A percentile compares a stretch with the other conserved stretches of the same genome.
Conservation (phyloP, 768 basidiomycete species). For the Russula olivacea region DNA sequence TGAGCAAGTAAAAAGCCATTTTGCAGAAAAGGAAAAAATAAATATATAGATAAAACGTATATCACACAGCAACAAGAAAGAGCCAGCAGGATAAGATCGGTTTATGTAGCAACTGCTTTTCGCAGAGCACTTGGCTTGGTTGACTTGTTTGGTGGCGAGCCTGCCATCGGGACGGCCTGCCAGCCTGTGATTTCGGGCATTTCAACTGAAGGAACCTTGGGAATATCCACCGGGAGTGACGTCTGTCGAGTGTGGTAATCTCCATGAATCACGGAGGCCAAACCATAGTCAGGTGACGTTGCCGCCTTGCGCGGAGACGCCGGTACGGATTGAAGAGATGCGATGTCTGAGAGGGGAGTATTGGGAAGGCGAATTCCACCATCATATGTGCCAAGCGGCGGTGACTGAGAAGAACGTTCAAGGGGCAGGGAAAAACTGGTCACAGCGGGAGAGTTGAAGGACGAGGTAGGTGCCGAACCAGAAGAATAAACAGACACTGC, state of each 20-base stretch:
- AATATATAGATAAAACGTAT: conserved; percentile 27
- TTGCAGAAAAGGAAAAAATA: conserved; percentile 21
- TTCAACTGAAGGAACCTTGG: conserved; percentile 13
- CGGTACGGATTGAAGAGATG: conserved; percentile 37
- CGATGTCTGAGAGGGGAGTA: conserved; percentile 64
- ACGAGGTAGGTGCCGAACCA: conserved; percentile 55
- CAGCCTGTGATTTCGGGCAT: conserved; percentile 35
- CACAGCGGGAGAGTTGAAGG: conserved; percentile 59
- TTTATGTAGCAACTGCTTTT: conserved; percentile 29
- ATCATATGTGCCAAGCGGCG: conserved; percentile 35
- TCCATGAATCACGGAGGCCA: conserved; percentile 12
- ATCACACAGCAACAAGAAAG: conserved; percentile 23
- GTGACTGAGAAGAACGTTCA: conserved; percentile 37
- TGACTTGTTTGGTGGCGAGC: conserved; percentile 26
- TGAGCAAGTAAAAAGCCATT: conserved; percentile 22
- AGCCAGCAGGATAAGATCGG: background rate
- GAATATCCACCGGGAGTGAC: conserved; percentile 26
- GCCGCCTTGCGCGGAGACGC: conserved; percentile 30
- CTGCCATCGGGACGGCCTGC: conserved; percentile 32
- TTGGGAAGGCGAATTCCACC: conserved; percentile 69
- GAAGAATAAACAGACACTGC: conserved; percentile 41
- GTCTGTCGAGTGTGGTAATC: conserved; percentile 30
- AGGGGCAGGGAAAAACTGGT: conserved; percentile 57
- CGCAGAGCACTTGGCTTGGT: conserved; percentile 27
- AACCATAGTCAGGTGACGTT: conserved; percentile 27